Conservation (phyloP, 176 grass and related monocot species). For the Zea luxurians region DNA sequence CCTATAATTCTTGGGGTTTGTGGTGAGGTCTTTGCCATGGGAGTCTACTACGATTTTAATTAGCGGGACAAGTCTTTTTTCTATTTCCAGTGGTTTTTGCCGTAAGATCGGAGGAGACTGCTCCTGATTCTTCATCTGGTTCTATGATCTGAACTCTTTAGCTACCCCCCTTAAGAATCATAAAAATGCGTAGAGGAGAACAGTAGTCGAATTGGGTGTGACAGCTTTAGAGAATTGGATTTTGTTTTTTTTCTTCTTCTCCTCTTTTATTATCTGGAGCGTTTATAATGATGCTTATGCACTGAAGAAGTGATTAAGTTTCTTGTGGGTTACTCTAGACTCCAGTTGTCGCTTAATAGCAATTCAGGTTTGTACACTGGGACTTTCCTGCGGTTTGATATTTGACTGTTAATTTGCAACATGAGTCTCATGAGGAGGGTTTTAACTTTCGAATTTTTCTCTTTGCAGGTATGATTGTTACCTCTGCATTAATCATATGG, state of each 20-base stretch:
- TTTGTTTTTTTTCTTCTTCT: neutral
- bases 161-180: neutral
- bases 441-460: slow-evolving; percentile 11
- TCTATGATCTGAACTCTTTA: neutral
- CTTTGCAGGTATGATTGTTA: slow-evolving; percentile 73
- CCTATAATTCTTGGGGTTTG: neutral
- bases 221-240: neutral
- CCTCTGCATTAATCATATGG: slow-evolving; percentile 70
- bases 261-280: neutral
- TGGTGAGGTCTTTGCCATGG: neutral
- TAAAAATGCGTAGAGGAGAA: neutral
- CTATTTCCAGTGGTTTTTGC: neutral
- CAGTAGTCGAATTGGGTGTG: neutral
- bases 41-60: neutral
- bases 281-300: neutral
- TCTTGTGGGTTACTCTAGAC: neutral
- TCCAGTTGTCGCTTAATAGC: neutral
- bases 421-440: neutral
- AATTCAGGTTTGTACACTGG: neutral
- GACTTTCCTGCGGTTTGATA: too few relatives aligned
- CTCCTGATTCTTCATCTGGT: slow-evolving; percentile 5
- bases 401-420: too few relatives aligned
- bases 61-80: neutral
- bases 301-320: neutral
- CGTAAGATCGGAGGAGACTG: neutral